Conservation (phyloP, 2,329 filamentous ascomycete species). For the Sordariomycetes sp. region DNA sequence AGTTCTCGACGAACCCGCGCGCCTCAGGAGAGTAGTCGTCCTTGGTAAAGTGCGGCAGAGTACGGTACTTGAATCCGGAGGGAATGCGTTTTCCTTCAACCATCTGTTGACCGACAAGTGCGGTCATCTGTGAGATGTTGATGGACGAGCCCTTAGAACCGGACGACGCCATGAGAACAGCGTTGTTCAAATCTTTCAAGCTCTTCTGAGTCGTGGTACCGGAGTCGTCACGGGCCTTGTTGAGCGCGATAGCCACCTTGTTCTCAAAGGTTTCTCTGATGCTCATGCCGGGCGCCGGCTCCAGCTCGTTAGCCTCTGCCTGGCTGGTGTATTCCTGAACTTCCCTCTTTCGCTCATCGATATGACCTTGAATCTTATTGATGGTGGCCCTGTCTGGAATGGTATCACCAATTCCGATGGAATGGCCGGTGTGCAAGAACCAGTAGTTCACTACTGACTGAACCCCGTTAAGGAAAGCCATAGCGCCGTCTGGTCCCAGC, state of each 20-base stretch:
- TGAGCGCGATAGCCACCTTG: conserved; percentile 88
- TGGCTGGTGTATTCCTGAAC: conserved; percentile 64
- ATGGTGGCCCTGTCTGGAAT: conserved; percentile 85
- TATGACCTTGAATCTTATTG: conserved; percentile 70
- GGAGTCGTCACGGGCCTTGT: conserved; percentile 91
- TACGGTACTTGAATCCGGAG: conserved; percentile 97
- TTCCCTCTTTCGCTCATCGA: conserved; percentile 70
- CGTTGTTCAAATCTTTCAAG: conserved; percentile 93
- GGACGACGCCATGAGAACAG: conserved; percentile 89
- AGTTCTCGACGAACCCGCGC: conserved; percentile 97
- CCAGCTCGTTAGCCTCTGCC: conserved; percentile 78
- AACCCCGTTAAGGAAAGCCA: conserved; percentile 91
- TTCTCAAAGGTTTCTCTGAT: conserved; percentile 97
- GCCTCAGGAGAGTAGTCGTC: conserved; percentile 98
- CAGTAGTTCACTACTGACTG: conserved; percentile 96
- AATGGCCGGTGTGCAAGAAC: conserved; percentile 92
- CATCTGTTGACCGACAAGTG: conserved; percentile 93
- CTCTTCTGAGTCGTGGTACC: conserved; percentile 86
- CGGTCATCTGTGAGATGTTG: conserved; percentile 99
- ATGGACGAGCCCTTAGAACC: conserved; percentile 98
- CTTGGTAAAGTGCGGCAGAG: conserved; percentile 95
- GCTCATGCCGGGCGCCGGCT: conserved; percentile 96
- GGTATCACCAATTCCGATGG: conserved; percentile 96
- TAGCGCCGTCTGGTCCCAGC: conserved; percentile 72
- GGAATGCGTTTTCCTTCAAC: conserved; percentile 98